These are phyloP conservation scores for Yamadazyma friedrichii DNA, from an alignment of 1,139 yeast genomes.

Conservation along the genomic window DNA sequence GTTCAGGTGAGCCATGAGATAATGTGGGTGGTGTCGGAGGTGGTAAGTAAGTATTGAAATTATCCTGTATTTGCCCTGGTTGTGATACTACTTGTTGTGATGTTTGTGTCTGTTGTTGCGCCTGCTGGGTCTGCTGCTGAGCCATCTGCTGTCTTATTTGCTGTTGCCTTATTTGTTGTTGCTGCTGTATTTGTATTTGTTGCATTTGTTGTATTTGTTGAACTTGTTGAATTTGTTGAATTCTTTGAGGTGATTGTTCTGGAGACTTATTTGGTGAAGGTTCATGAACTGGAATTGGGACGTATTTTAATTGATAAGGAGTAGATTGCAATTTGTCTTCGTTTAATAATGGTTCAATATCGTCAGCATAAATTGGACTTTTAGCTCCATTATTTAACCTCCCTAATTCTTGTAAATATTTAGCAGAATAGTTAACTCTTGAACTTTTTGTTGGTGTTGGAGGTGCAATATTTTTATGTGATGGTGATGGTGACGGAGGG, in stretches of 20 bases:
- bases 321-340: conserved; percentile 8
- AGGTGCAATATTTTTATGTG: not conserved
- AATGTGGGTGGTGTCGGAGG: conserved; percentile 46
- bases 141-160: conserved; percentile 1
- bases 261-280: conserved; percentile 18
- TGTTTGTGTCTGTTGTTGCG: not conserved
- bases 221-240: not conserved
- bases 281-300: conserved; percentile 44
- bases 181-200: conserved; percentile 1
- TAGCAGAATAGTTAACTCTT: conserved; percentile 35
- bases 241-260: not conserved
- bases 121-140: conserved; percentile 2
- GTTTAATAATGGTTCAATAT: conserved; percentile 37
- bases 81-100: conserved; percentile 4
- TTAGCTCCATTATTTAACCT: conserved; percentile 15
- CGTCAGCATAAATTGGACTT: conserved; percentile 35
- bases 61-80: conserved; percentile 8
- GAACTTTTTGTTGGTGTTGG: not conserved
- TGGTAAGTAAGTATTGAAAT: conserved; percentile 32
- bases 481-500: conserved; percentile 39
- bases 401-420: conserved; percentile 41
- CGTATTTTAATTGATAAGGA: conserved; percentile 25
- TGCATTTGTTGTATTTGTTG: not conserved
- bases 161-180: not conserved
- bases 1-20: conserved; percentile 37